Evolutionary conservation across 345 rosid genomes (phyloP).

Genomic region (Salix viminalis): DNA sequence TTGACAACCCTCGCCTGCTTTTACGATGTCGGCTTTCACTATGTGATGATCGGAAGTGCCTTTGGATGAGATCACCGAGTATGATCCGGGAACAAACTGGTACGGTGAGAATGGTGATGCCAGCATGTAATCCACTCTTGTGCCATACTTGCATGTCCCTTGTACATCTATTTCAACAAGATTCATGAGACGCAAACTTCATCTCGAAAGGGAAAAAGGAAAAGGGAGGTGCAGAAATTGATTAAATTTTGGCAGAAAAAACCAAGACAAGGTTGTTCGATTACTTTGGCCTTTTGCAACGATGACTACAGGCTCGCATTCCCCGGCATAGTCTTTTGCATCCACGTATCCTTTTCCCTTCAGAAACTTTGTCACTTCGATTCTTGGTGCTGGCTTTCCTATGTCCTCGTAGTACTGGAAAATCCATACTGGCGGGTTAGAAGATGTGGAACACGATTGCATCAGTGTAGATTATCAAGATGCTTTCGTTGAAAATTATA

Average conservation of each 20-base stretch:
- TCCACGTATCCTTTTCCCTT: constrained; percentile 63
- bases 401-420: constrained; percentile 73
- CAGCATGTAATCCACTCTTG: constrained; percentile 73
- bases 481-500: constrained; percentile 1
- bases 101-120: constrained; percentile 60
- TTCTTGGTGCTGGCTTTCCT: constrained; percentile 85
- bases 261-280: neutral
- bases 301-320: constrained; percentile 91
- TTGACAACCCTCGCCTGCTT: constrained; percentile 21
- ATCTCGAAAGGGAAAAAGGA: neutral
- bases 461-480: neutral
- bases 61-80: constrained; percentile 78
- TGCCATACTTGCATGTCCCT: constrained; percentile 96
- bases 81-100: constrained; percentile 69
- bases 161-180: constrained; percentile 55
- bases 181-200: neutral
- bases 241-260: neutral
- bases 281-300: constrained; percentile 93
- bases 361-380: constrained; percentile 60
- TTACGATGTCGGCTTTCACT: constrained; percentile 68
- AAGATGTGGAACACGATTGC: neutral
- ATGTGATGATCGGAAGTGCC: constrained; percentile 96
- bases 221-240: no score
- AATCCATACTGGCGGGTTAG: neutral
- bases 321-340: constrained; percentile 73